Conservation (phyloP, 2,329 filamentous ascomycete genomes). For the Aureobasidium leucospermi region DNA sequence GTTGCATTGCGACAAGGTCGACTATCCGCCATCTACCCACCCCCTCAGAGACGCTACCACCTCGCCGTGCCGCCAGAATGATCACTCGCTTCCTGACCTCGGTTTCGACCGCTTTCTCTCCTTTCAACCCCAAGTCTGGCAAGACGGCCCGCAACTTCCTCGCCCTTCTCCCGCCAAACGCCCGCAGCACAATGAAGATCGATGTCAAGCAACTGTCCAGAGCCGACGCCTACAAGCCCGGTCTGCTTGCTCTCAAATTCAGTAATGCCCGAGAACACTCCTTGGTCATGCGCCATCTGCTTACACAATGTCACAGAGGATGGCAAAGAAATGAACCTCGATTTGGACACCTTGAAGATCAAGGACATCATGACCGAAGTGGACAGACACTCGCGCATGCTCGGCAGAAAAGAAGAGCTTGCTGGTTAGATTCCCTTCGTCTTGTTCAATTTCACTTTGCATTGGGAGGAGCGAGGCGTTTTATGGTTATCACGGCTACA, state of each 20-base stretch:
- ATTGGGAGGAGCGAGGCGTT: constrained; percentile 13
- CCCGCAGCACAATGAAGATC: constrained; percentile 68
- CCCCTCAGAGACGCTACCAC: background rate
- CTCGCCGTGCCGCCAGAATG: constrained; percentile 45
- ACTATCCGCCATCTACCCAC: background rate
- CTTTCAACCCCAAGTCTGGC: constrained; percentile 65
- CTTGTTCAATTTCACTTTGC: background rate
- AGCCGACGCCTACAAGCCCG: constrained; percentile 59
- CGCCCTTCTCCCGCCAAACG: constrained; percentile 71
- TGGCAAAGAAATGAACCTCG: constrained; percentile 79
- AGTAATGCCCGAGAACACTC: constrained; percentile 48
- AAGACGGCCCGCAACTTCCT: constrained; percentile 86
- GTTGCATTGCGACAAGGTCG: background rate
- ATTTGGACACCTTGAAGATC: constrained; percentile 74
- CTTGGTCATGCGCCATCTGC: background rate
- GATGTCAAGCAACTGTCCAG: constrained; percentile 65
- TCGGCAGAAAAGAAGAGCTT: constrained; percentile 79
- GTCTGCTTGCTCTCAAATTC: constrained; percentile 71
- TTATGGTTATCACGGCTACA: background rate
- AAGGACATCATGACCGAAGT: constrained; percentile 83
- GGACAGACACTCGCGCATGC: constrained; percentile 74
- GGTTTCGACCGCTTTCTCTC: constrained; percentile 83
- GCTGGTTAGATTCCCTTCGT: constrained; percentile 29
- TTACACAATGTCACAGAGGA: constrained; percentile 56
- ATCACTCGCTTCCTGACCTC: constrained; percentile 82